Evolutionary conservation across 768 basidiomycete species (phyloP).

Genomic region (Leccinum disarticulatum): DNA sequence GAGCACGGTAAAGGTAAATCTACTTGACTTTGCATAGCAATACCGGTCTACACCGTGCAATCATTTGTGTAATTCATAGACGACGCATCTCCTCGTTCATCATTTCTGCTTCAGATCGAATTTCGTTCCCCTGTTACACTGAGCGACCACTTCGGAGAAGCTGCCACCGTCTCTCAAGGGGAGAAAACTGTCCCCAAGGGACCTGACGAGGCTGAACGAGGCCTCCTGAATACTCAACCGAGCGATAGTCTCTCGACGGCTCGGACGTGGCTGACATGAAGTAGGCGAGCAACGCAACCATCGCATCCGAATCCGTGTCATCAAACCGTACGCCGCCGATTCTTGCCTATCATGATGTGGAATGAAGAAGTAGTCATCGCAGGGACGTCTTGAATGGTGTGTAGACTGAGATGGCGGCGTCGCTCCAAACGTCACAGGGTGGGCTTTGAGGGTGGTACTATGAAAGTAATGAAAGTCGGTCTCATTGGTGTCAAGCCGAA

Average conservation of each 20-base stretch:
- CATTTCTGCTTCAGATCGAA: conserved; percentile 35
- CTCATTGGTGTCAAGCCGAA: conserved; percentile 48
- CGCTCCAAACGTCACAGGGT: conserved; percentile 44
- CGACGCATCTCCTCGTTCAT: not conserved
- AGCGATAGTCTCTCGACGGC: conserved; percentile 4
- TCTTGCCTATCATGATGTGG: conserved; percentile 44
- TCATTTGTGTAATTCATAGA: not conserved
- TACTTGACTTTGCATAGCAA: too few relatives aligned
- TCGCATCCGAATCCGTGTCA: conserved; percentile 39
- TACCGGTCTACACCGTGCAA: not conserved
- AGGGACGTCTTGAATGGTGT: conserved; percentile 49
- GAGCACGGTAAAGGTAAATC: not conserved
- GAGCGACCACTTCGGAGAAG: conserved; percentile 50
- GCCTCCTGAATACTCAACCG: conserved; percentile 20
- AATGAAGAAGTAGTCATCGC: conserved; percentile 55
- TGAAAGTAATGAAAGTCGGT: conserved; percentile 41
- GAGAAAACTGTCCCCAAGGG: conserved; percentile 37
- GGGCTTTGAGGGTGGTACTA: conserved; percentile 37
- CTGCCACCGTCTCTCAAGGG: conserved; percentile 41
- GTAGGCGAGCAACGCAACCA: conserved; percentile 13
- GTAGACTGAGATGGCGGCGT: conserved; percentile 34
- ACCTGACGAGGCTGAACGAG: too few relatives aligned
- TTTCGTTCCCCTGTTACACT: conserved; percentile 60
- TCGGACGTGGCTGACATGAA: too few relatives aligned
- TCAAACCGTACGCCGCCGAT: conserved; percentile 61